These are phyloP conservation scores for Rhodotorula sp. DNA, from an alignment of 1,284 basidiomycete species.

Conservation along the genomic window DNA sequence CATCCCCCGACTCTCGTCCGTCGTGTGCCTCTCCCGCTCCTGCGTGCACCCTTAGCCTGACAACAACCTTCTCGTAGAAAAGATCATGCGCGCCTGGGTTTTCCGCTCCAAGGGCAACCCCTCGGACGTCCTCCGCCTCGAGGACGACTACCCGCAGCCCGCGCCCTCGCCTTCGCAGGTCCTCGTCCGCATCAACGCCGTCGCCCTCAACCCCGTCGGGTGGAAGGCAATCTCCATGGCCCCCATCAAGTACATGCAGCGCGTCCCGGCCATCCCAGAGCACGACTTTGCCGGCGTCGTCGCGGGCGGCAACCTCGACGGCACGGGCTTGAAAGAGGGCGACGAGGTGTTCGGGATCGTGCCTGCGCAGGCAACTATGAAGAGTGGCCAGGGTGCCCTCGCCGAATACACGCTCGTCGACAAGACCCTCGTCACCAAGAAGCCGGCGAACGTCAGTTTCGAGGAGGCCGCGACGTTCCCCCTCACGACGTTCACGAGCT, in stretches of 20 bases:
- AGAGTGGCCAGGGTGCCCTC: constrained; percentile 30
- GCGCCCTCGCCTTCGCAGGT: constrained; percentile 3
- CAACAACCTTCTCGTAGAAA: not conserved
- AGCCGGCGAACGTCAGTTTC: constrained; percentile 59
- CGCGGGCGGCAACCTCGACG: constrained; percentile 57
- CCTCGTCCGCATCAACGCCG: constrained; percentile 32
- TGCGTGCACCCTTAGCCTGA: not conserved
- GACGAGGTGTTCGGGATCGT: constrained; percentile 63
- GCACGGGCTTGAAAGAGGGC: constrained; percentile 59
- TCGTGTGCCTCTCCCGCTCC: not conserved
- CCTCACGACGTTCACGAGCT: constrained; percentile 61
- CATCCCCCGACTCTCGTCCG: too few relatives aligned
- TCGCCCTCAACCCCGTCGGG: constrained; percentile 31
- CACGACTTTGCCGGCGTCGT: constrained; percentile 64
- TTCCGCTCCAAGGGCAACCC: constrained; percentile 27
- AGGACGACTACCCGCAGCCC: constrained; percentile 32
- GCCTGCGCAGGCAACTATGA: constrained; percentile 12
- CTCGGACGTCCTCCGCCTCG: constrained; percentile 35
- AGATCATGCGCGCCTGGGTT: constrained; percentile 38
- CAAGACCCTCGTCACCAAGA: constrained; percentile 34
- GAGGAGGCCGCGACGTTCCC: constrained; percentile 63
- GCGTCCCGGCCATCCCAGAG: constrained; percentile 27
- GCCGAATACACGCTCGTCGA: constrained; percentile 34
- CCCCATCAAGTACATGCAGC: constrained; percentile 8
- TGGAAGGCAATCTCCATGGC: constrained; percentile 24